Evolutionary conservation across 352 stramenopile species (phyloP), one percentile per base, ranked within the genome.

Genomic region (Peronospora belbahrii): DNA sequence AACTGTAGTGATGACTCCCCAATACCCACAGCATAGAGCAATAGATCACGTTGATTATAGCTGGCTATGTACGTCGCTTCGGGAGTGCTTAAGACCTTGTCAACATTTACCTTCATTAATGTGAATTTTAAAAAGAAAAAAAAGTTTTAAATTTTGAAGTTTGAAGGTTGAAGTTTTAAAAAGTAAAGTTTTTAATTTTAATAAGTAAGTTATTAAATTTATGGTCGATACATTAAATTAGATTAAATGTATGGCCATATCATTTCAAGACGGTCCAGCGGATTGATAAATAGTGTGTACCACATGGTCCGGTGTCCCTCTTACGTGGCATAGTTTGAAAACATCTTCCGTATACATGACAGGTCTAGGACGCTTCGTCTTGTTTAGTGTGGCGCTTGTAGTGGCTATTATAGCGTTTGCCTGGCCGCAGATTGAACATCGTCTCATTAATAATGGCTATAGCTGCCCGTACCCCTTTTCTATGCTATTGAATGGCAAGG

Each of bases 21-120:
- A 48, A 96, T 95, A 42, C 83, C 85, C 42, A 83, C 68, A 13
- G 85, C 83, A 59, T 96, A 96, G 22, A 93, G 15, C 52, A 96
- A 53, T 50, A 96, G 67, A 60, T 96, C 87, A 54, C 85, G 82
- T 65, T 88, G 70, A 63, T 88, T 95, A 73, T 96, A 96, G 7
- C 52, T 68, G 40, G 68, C 77, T 27, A 65, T 58, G 61, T 83
- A 90, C 14, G 42, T 58, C 34, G 70, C 59, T 35, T 65, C 64
- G 3, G 64, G 57, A 33, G 48, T 78, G 54, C 45, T 59, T 35
- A 90, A 58, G 62, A 90, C 85, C 50, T 70, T 70, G 50, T 78
- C 58, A 30, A 78, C 68, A 57, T 87, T 62, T 38, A 85, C 48
- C 40, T 54, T 80, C 72, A 85, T 84, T 14, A 6, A 11, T 33